phyloP scores from a whole-genome alignment of 106 monocot genomes.

The Apostasia shenzhenica region DNA sequence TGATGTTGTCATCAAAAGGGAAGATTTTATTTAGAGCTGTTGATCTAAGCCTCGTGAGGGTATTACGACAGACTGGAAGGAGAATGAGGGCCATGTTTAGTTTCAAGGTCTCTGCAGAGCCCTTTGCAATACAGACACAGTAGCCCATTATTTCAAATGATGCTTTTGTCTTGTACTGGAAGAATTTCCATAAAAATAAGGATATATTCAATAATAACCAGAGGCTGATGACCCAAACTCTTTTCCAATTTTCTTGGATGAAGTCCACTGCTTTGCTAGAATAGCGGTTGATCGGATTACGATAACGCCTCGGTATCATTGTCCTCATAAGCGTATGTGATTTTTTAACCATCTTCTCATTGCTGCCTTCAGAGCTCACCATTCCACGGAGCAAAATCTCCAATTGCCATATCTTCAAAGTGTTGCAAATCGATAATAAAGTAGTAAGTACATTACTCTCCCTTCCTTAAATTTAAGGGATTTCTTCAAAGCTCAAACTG shows the following conservation, averaged over 20 bases:
- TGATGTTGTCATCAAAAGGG: constrained; percentile 96
- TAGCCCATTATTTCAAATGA: constrained; percentile 90
- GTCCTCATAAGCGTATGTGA: constrained; percentile 48
- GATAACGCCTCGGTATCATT: constrained; percentile 65
- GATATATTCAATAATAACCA: constrained; percentile 54
- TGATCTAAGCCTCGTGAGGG: constrained; percentile 75
- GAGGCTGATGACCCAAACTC: constrained; percentile 63
- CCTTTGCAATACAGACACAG: constrained; percentile 88
- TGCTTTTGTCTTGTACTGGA: constrained; percentile 51
- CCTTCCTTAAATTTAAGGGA: not conserved
- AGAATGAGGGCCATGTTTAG: constrained; percentile 98
- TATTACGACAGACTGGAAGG: constrained; percentile 80
- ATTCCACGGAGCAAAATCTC: constrained; percentile 71
- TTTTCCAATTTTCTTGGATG: constrained; percentile 80
- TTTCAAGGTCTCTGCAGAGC: constrained; percentile 90
- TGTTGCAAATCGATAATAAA: not conserved
- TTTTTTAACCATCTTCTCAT: constrained; percentile 16
- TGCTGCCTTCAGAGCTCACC: constrained; percentile 42
- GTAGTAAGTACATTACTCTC: not conserved
- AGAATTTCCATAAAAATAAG: constrained; percentile 78
- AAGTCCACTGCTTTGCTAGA: constrained; percentile 48
- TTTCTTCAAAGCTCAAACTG: not conserved
- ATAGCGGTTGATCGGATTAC: constrained; percentile 42
- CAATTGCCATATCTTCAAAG: constrained; percentile 77
- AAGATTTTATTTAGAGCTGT: constrained; percentile 55